phyloP scores from a whole-genome alignment of 768 basidiomycete species.

The Rhizopogon vesiculosus region DNA sequence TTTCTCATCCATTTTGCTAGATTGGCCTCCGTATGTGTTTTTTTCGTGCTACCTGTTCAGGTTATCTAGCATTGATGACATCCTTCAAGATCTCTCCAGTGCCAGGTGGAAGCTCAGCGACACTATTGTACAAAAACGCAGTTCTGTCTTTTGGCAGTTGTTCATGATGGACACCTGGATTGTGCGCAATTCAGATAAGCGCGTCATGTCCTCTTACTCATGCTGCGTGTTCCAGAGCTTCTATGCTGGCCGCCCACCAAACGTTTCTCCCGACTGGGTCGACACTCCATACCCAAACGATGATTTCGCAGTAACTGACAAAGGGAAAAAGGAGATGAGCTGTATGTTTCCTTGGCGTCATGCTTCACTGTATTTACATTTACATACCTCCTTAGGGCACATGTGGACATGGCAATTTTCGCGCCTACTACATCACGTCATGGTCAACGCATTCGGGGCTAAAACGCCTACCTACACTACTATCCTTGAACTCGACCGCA shows the following conservation, averaged over 20 bases:
- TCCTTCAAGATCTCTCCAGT: slow-evolving; percentile 49
- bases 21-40: slow-evolving; percentile 48
- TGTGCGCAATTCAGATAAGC: slow-evolving; percentile 29
- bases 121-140: slow-evolving; percentile 40
- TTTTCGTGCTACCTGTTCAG: background rate
- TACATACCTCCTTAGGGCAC: slow-evolving; percentile 36
- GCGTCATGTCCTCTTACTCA: background rate
- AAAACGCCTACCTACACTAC: slow-evolving; percentile 46
- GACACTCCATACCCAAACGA: slow-evolving; percentile 55
- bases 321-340: slow-evolving; percentile 33
- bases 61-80: background rate
- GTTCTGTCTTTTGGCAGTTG: slow-evolving; percentile 64
- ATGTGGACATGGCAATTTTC: slow-evolving; percentile 55
- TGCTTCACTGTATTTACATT: background rate
- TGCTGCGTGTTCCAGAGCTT: slow-evolving; percentile 44
- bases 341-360: slow-evolving; percentile 30
- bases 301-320: slow-evolving; percentile 27
- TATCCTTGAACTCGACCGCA: slow-evolving; percentile 55
- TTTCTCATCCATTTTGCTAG: slow-evolving; percentile 19
- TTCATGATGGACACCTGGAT: slow-evolving; percentile 59
- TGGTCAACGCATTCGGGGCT: slow-evolving; percentile 47
- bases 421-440: slow-evolving; percentile 44
- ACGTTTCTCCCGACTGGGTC: slow-evolving; percentile 45
- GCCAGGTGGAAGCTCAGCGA: slow-evolving; percentile 55
- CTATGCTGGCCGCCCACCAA: slow-evolving; percentile 55